phyloP scores from a whole-genome alignment of 768 basidiomycete genomes.

The Lyophyllum semitale region DNA sequence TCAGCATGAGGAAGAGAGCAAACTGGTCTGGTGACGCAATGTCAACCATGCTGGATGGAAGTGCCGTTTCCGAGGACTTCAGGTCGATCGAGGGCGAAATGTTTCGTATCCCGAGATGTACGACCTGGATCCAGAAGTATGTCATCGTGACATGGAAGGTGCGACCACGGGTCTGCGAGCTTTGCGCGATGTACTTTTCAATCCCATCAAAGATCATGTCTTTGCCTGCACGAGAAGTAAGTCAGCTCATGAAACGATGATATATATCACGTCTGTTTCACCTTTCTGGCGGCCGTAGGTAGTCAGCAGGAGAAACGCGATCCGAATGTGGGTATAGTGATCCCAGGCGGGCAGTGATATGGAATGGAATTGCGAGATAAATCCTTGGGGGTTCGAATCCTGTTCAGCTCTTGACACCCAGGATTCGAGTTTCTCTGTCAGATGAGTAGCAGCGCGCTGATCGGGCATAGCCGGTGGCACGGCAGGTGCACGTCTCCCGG shows the following conservation, averaged over 20 bases:
- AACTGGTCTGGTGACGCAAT: conserved; percentile 30
- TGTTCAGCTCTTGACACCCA: conserved; percentile 37
- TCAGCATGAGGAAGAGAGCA: conserved; percentile 37
- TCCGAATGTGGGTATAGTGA: conserved; percentile 48
- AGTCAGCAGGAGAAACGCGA: conserved; percentile 42
- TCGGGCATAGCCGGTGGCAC: conserved; percentile 7
- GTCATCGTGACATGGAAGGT: conserved; percentile 50
- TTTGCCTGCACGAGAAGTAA: conserved; percentile 31
- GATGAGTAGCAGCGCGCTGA: conserved; percentile 21
- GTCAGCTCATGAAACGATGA: not conserved
- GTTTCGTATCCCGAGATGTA: conserved; percentile 46
- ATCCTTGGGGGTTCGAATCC: conserved; percentile 29
- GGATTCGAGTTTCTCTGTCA: conserved; percentile 33
- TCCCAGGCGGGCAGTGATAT: conserved; percentile 44
- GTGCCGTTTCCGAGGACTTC: not conserved
- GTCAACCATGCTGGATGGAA: conserved; percentile 4
- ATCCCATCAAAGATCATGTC: conserved; percentile 46
- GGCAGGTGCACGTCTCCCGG: not conserved
- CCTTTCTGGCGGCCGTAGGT: conserved; percentile 45
- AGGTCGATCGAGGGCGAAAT: conserved; percentile 23
- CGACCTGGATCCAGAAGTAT: conserved; percentile 53
- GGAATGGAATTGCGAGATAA: conserved; percentile 35
- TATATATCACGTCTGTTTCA: conserved; percentile 10
- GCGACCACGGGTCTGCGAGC: conserved; percentile 34
- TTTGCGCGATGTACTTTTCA: conserved; percentile 37